A percentile compares a stretch with the other conserved stretches of the same genome.
Conservation (phyloP, 352 stramenopile species). For the Globisporangium viniferum region DNA sequence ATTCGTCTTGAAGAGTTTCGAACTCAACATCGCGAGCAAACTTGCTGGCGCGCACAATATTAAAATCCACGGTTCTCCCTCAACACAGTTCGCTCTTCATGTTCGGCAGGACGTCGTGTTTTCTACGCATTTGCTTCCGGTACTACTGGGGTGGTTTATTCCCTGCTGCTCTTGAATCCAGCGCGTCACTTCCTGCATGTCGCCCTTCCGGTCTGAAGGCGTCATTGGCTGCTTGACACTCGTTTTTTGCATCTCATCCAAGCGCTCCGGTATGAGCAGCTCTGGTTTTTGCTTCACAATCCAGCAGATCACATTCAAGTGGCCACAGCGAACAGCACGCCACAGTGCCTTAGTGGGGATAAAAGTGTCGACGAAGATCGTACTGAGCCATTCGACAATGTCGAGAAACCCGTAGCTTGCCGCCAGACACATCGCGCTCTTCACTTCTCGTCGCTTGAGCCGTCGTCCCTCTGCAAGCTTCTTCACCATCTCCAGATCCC, state of each 20-base stretch:
- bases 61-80: too few species aligned
- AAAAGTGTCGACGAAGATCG: neutral
- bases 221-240: neutral
- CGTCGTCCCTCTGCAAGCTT: neutral
- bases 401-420: conserved; percentile 7
- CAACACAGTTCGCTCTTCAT: too few species aligned
- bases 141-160: neutral
- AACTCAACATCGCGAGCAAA: too few species aligned
- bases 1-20: too few species aligned
- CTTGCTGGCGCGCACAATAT: too few species aligned
- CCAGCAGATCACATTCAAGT: conserved; percentile 8
- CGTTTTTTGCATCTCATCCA: conserved; percentile 1
- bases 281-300: neutral
- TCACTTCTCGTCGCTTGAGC: conserved; percentile 3
- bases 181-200: neutral
- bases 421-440: conserved; percentile 13
- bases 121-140: neutral
- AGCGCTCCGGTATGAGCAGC: neutral
- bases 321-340: conserved; percentile 1
- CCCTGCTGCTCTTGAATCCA: neutral
- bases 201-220: neutral
- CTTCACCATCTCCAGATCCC: conserved; percentile 1
- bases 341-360: conserved; percentile 9
- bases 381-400: conserved; percentile 8
- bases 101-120: too few species aligned